Conservation (phyloP, 768 basidiomycete genomes). For the Amylocystis lapponica region DNA sequence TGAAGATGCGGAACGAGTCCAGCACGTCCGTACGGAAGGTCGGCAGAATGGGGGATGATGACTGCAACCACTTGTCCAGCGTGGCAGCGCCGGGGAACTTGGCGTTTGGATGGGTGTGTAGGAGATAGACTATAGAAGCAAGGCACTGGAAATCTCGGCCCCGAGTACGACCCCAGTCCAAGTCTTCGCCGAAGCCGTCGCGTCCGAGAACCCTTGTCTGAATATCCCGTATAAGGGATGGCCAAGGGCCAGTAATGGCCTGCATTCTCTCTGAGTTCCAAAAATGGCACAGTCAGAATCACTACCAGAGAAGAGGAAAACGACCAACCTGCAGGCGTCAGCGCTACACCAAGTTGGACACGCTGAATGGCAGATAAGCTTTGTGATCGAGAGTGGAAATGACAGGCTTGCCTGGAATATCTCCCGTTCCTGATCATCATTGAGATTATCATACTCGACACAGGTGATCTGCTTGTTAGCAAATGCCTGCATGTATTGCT, state of each 20-base stretch:
- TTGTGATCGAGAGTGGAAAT: not conserved
- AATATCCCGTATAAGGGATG: slow-evolving; percentile 52
- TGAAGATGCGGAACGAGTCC: slow-evolving; percentile 44
- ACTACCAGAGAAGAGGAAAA: not conserved
- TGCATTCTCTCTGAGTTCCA: slow-evolving; percentile 53
- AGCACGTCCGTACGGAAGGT: slow-evolving; percentile 30
- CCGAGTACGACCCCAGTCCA: slow-evolving; percentile 34
- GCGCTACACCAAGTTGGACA: slow-evolving; percentile 72
- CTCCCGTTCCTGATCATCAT: slow-evolving; percentile 53
- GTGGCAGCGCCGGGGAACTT: slow-evolving; percentile 11
- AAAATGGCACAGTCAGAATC: not conserved
- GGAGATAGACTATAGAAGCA: slow-evolving; percentile 26
- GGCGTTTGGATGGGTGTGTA: slow-evolving; percentile 16
- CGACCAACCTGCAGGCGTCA: slow-evolving; percentile 54
- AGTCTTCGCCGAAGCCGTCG: slow-evolving; percentile 28
- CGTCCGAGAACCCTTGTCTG: slow-evolving; percentile 40
- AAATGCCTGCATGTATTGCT: slow-evolving; percentile 49
- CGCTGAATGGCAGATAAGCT: slow-evolving; percentile 34
- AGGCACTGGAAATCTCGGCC: slow-evolving; percentile 33
- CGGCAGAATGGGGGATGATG: slow-evolving; percentile 18
- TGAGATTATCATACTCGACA: slow-evolving; percentile 56
- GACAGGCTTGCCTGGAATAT: slow-evolving; percentile 66
- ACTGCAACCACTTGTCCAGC: slow-evolving; percentile 25
- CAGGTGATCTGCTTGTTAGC: slow-evolving; percentile 68
- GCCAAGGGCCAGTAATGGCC: slow-evolving; percentile 54